Evolutionary conservation across 331 rosid genomes (phyloP).

Genomic region (Dryas integrifolia): DNA sequence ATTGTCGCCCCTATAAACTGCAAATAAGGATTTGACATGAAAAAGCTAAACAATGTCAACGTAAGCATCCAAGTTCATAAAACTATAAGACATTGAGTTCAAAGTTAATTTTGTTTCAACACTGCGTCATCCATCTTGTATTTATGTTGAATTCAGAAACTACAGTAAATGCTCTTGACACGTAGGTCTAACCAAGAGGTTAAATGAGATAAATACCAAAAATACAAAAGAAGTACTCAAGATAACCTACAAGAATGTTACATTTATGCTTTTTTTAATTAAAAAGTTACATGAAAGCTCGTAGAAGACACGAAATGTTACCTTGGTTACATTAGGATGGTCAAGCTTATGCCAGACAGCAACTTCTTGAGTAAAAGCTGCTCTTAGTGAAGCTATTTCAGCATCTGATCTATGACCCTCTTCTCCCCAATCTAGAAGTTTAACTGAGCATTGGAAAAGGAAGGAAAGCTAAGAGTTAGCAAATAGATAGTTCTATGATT

Average conservation of each 20-base stretch:
- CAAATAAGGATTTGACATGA: constrained; percentile 24
- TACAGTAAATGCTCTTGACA: background rate
- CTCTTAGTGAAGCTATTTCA: constrained; percentile 89
- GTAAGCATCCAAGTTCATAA: constrained; percentile 10
- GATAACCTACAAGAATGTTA: background rate
- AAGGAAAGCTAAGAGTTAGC: constrained; percentile 25
- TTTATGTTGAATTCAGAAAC: background rate
- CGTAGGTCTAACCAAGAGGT: constrained; percentile 7
- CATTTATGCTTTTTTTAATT: background rate
- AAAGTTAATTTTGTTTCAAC: background rate
- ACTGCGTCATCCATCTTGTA: background rate
- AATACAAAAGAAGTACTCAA: no score
- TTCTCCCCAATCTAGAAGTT: constrained; percentile 99
- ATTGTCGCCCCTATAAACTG: constrained; percentile 95
- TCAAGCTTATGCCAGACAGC: constrained; percentile 99
- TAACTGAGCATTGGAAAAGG: constrained; percentile 55
- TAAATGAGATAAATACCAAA: background rate
- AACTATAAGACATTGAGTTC: constrained; percentile 15
- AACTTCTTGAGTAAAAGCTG: constrained; percentile 98
- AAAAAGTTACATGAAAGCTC: background rate
- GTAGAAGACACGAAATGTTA: constrained; percentile 24
- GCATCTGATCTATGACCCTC: constrained; percentile 96
- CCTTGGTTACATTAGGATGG: constrained; percentile 97
- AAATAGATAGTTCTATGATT: background rate
- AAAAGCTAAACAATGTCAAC: constrained; percentile 13